Base-by-base conservation (phyloP, 108 stramenopile species). In the Schizochytrium sp. region DNA sequence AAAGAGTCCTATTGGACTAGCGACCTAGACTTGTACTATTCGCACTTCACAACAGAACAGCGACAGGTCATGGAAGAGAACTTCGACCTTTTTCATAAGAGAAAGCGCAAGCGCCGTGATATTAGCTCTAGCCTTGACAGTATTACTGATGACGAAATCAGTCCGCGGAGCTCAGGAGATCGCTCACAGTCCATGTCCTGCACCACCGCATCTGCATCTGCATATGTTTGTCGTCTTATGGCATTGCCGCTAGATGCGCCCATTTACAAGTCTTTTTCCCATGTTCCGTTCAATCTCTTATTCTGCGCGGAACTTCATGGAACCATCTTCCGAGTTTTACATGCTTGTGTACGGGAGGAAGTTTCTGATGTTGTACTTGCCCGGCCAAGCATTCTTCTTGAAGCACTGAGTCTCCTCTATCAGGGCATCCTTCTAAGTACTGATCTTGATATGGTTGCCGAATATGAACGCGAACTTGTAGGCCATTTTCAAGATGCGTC, bases 31-130 rank as follows among this genome's bases (percentile, higher is more conserved):
- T n/a, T 83, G 10, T 83, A 83, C 28, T 83, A 19, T 55, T 83
- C 76, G 5, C 76, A 83, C 3, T 47, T 10, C 28, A 47, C 50
- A 10, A 38, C 47, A 10, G 76, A 83, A 28, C 45, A 83, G 76
- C 76, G 53, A 38, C 76, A 83, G 15, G 47, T 28, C 47, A 55
- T 83, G 47, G 76, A 83, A 50, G 76, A 83, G 53, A 83, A 83
- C 47, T 83, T 19, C 28, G 53, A 55, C 10, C 47, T 83, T 38
- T 55, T 83, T 28, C 76, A 83, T 42, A 49, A 55, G 53, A 47
- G 76, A 46, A 83, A 83, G 76, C 76, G 76, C 76, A 83, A 83
- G 76, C 76, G 76, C 8, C 8, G 76, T 15, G 76, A 83, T 0
- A 83, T 55, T 50, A 55, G 50, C 15, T 69, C 64, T 1, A 69